phyloP scores from a whole-genome alignment of 371 early-diverging fungal genomes.

The Mortierella sp. region DNA sequence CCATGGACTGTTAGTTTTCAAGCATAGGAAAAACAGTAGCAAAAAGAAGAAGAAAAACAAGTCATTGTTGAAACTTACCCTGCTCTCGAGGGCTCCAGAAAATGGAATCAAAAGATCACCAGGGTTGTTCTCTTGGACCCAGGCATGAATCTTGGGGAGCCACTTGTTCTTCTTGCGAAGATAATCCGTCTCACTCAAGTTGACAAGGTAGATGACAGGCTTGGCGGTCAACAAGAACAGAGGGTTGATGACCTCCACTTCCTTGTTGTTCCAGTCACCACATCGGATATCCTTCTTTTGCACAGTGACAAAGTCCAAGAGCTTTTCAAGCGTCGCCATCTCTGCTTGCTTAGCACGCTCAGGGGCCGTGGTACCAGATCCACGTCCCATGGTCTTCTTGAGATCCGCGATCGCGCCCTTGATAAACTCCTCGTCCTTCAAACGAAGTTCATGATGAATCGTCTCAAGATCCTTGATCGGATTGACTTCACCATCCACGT shows the following conservation, averaged over 20 bases:
- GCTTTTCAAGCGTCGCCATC: constrained; percentile 55
- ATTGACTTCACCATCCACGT: constrained; percentile 90
- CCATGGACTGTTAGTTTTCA: too few species aligned
- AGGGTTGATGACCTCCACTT: constrained; percentile 82
- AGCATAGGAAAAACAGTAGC: too few species aligned
- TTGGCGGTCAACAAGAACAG: constrained; percentile 91
- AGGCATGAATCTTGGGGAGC: constrained; percentile 79
- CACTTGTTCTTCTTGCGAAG: constrained; percentile 78
- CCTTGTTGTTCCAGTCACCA: constrained; percentile 68
- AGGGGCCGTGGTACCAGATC: constrained; percentile 45
- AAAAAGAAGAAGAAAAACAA: background rate
- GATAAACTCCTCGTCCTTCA: constrained; percentile 88
- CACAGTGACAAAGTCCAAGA: constrained; percentile 55
- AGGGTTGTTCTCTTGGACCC: constrained; percentile 89
- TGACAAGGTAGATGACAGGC: constrained; percentile 94
- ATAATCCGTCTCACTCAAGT: constrained; percentile 83
- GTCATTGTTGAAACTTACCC: constrained; percentile 55
- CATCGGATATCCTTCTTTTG: constrained; percentile 68
- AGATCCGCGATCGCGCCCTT: constrained; percentile 61
- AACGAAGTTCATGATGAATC: constrained; percentile 89
- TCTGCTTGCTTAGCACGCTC: constrained; percentile 46
- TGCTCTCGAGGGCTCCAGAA: constrained; percentile 84
- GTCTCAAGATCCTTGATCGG: constrained; percentile 91
- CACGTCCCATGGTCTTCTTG: constrained; percentile 55
- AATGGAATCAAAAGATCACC: constrained; percentile 93